Percentiles rank a stretch among this genome's conserved stretches.
Conservation (phyloP, 345 rosid genomes). For the Arabis alpina region DNA sequence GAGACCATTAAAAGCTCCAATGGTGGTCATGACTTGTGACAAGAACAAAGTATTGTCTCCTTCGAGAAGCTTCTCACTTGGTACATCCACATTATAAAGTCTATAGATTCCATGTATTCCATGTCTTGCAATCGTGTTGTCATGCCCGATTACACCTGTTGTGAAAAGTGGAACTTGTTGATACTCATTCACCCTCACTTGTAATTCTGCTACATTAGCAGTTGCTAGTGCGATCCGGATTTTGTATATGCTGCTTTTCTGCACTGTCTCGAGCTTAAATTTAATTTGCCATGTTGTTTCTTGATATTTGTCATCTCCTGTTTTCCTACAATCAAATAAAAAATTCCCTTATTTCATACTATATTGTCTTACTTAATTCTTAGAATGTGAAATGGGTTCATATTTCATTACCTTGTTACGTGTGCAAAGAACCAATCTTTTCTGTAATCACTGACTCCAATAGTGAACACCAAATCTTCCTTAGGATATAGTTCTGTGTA, state of each 20-base stretch:
- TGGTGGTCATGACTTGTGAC: constrained; percentile 58
- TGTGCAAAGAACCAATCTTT: constrained; percentile 93
- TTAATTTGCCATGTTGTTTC: constrained; percentile 80
- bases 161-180: constrained; percentile 49
- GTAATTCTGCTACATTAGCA: constrained; percentile 62
- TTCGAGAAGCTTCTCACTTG: constrained; percentile 49
- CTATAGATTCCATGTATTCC: constrained; percentile 85
- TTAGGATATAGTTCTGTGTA: constrained; percentile 68
- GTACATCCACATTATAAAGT: constrained; percentile 62
- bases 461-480: constrained; percentile 63
- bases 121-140: constrained; percentile 82
- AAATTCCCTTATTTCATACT: neutral
- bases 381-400: neutral
- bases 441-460: constrained; percentile 61
- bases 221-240: constrained; percentile 72
- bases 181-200: constrained; percentile 49
- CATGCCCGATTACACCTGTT: constrained; percentile 73
- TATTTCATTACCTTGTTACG: constrained; percentile 59
- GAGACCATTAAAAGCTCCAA: constrained; percentile 68
- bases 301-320: constrained; percentile 46
- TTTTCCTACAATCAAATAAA: constrained; percentile 38
- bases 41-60: constrained; percentile 73
- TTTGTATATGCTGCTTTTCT: constrained; percentile 49
- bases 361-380: neutral
- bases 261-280: constrained; percentile 51